Evolutionary conservation across 768 basidiomycete genomes (phyloP).

Genomic region (Pholiota microspora): DNA sequence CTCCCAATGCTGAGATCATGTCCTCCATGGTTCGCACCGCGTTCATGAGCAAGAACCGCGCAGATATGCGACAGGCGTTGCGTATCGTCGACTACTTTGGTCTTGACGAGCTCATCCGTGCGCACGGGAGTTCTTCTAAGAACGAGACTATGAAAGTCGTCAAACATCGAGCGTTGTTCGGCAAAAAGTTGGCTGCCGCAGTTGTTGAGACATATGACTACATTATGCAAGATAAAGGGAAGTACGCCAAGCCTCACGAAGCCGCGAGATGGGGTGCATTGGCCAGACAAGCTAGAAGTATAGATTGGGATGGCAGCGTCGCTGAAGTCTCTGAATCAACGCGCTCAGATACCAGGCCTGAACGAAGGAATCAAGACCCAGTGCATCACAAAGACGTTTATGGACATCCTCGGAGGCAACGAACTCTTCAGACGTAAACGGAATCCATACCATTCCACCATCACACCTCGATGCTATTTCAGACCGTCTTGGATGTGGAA

Average conservation of each 20-base stretch:
- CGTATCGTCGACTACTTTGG: slow-evolving; percentile 55
- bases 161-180: slow-evolving; percentile 40
- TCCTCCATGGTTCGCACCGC: slow-evolving; percentile 59
- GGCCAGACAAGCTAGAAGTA: slow-evolving; percentile 18
- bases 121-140: slow-evolving; percentile 15
- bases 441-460: background rate
- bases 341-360: background rate
- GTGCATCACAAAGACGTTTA: background rate
- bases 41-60: slow-evolving; percentile 44
- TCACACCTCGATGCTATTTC: background rate
- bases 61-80: slow-evolving; percentile 57
- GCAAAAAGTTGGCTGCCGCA: slow-evolving; percentile 46
- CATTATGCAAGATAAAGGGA: slow-evolving; percentile 25
- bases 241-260: slow-evolving; percentile 22
- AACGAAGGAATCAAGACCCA: background rate
- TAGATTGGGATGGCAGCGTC: background rate
- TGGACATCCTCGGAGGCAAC: background rate
- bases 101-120: slow-evolving; percentile 32
- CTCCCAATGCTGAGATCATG: slow-evolving; percentile 52
- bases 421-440: background rate
- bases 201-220: slow-evolving; percentile 39
- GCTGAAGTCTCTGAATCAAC: background rate
- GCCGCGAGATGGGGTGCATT: slow-evolving; percentile 27
- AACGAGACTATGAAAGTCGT: slow-evolving; percentile 28
- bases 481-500: too few relatives aligned